A percentile compares a stretch with the other conserved stretches of the same genome.
Evolutionary conservation across 495 filamentous ascomycete species (phyloP).

Genomic region (Tuber aestivum): DNA sequence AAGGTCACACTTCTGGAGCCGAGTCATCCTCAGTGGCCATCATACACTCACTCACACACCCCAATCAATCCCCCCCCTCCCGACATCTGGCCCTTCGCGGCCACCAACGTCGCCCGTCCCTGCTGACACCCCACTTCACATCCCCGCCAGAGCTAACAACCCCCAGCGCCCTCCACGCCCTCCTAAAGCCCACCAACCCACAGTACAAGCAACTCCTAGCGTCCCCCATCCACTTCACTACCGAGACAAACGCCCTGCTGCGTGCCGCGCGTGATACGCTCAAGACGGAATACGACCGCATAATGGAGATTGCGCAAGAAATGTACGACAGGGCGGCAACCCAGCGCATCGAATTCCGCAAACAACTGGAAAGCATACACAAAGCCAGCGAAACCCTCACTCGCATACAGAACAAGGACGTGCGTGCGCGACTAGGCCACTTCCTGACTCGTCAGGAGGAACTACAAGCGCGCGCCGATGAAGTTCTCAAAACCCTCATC

Average conservation of each 20-base stretch:
- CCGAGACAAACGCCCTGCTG: slow-evolving; percentile 30
- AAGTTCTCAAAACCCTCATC: slow-evolving; percentile 29
- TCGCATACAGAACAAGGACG: slow-evolving; percentile 18
- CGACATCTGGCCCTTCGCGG: neutral
- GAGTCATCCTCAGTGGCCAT: neutral
- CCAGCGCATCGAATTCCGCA: slow-evolving; percentile 38
- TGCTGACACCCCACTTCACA: slow-evolving; percentile 25
- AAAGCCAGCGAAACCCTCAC: slow-evolving; percentile 20
- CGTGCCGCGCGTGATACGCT: slow-evolving; percentile 29
- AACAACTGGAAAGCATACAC: slow-evolving; percentile 34
- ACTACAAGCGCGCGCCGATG: slow-evolving; percentile 36
- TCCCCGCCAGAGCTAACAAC: slow-evolving; percentile 25
- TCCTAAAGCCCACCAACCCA: slow-evolving; percentile 12
- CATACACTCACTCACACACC: slow-evolving; percentile 6
- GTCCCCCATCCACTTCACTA: slow-evolving; percentile 32
- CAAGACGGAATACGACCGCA: slow-evolving; percentile 34
- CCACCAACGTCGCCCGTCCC: slow-evolving; percentile 6
- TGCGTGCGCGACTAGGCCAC: slow-evolving; percentile 24
- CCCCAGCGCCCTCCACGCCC: slow-evolving; percentile 15
- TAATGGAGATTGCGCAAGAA: slow-evolving; percentile 38
- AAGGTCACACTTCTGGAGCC: neutral
- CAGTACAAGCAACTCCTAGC: slow-evolving; percentile 18
- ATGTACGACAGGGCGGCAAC: slow-evolving; percentile 39
- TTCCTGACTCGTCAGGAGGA: slow-evolving; percentile 37
- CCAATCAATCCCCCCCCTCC: neutral